Base-by-base conservation (phyloP, 768 basidiomycete species). In the Suillus tomentosus region DNA sequence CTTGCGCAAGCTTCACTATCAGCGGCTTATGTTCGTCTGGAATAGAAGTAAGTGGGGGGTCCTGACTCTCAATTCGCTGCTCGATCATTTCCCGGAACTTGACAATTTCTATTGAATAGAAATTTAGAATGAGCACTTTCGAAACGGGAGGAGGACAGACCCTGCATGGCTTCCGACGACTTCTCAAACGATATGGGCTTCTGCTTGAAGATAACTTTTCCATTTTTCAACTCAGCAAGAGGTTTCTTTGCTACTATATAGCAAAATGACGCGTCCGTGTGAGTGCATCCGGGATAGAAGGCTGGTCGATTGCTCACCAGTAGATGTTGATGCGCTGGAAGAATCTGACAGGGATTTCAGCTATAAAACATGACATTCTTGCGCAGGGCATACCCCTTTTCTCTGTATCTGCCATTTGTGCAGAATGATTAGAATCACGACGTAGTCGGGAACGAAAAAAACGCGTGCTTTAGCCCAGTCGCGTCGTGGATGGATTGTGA, bases 1-100 rank as follows among this genome's bases (percentile, higher is more conserved):
- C 95, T 67, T 94, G 91, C 1, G 86, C 86, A 47, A 95, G 76
- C 74, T 95, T 94, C 6, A 87, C 94, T 68, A 96, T 85, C 31
- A 96, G 77, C 1, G 92, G 85, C 66, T 78, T 82, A 72, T 94
- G 82, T 65, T 90, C 85, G 5, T 88, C 84, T 0, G 94, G 89
- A 58, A 95, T 83, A 7, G 70, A 72, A 9, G 72, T 72, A 36
- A 95, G 75, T n/a, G 87, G 82, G 1, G 80, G 74, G 19, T 82
- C 80, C 59, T 81, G 74, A 15, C 74, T 76, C 54, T 79, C 75
- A 27, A 86, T 77, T 61, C 82, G 81, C 50, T 80, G 77, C 66
- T 90, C 85, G 0, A 94, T 77, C 85, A 90, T 86, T 65, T 85
- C 84, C 13, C 92, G 85, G 74, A 93, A 92, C 68, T 84, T 84